Evolutionary conservation across 2,329 filamentous ascomycete species (phyloP), one percentile per base, ranked within the genome.

Genomic region (Cladophialophora carrionii): DNA sequence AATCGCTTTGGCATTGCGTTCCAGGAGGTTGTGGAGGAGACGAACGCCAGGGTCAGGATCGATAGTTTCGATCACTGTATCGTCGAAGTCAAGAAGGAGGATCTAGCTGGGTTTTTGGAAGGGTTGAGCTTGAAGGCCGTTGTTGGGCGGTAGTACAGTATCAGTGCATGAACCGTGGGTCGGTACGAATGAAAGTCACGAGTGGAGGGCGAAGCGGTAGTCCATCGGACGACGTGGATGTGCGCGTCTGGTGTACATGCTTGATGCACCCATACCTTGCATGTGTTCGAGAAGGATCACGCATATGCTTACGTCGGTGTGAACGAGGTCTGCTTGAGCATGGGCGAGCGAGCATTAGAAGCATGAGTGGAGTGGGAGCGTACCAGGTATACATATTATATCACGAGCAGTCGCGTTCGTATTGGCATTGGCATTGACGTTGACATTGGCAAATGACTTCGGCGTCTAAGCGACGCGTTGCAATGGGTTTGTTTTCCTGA

Each of bases 1-100:
- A 99, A 98, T 78, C 87, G 90, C 57, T 99, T 99, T 74, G 95
- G 95, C 7, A 92, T 89, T 72, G 94, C 95, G 2, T 99, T 99
- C 77, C 92, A 97, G 76, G 92, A 96, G 74, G 95, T 98, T 0
- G 90, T 96, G 1, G 86, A 89, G 58, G 92, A 97, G 81, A 98
- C 94, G 17, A 95, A 89, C 65, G 91, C 94, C 0, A 81, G 93
- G 17, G 92, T 98, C 22, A 83, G 92, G 66, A 96, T 97, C 74
- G 95, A 99, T 78, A 96, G 91, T 76, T 99, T 99, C 74, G 95
- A 99, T 78, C 91, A 96, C 76, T 96, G 92, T 73, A 95, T 98
- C 7, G 93, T 98, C 54, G 95, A 99, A 76, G 94, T 99, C n/a
- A 89, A 89, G 78, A 97, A 96, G 81, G 95, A 98, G 75, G 95